Evolutionary conservation across 2,329 filamentous ascomycete species (phyloP).

Genomic region (Pseudogymnoascus sp.): DNA sequence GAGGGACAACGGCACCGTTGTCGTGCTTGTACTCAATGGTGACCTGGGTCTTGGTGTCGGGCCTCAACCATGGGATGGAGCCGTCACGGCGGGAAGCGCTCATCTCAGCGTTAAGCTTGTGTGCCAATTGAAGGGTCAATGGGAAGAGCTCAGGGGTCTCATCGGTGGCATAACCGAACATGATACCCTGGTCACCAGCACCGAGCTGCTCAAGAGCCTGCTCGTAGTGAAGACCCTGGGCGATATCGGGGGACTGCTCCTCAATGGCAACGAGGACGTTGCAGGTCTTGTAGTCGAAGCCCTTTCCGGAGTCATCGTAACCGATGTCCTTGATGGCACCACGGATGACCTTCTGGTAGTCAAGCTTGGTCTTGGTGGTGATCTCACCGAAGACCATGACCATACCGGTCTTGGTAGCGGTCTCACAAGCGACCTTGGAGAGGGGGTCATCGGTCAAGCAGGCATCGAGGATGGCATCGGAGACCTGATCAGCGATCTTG

Average conservation of each 20-base stretch:
- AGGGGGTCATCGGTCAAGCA: conserved; percentile 90
- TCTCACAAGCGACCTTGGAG: conserved; percentile 98
- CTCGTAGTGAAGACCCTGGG: conserved; percentile 97
- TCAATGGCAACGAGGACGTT: conserved; percentile 98
- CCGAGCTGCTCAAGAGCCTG: conserved; percentile 95
- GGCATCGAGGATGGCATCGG: conserved; percentile 96
- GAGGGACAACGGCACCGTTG: conserved; percentile 82
- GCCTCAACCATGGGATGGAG: conserved; percentile 84
- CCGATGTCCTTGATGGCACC: conserved; percentile 95
- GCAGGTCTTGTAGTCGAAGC: conserved; percentile 99
- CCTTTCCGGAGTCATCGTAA: conserved; percentile 94
- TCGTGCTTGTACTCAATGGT: conserved; percentile 98
- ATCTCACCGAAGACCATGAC: conserved; percentile 99
- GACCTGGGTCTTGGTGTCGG: conserved; percentile 99
- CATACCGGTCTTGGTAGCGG: conserved; percentile 99
- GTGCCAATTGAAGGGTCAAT: conserved; percentile 84
- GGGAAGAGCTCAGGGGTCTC: conserved; percentile 97
- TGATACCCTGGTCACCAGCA: conserved; percentile 99
- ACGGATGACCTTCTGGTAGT: conserved; percentile 98
- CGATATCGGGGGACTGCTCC: conserved; percentile 98
- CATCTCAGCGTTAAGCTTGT: conserved; percentile 97
- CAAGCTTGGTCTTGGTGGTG: conserved; percentile 87
- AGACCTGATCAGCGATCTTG: conserved; percentile 98
- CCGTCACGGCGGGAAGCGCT: conserved; percentile 80
- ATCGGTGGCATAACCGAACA: conserved; percentile 99